Evolutionary conservation across 306 rosid species (phyloP).

Genomic region (Cyamopsis tetragonoloba): DNA sequence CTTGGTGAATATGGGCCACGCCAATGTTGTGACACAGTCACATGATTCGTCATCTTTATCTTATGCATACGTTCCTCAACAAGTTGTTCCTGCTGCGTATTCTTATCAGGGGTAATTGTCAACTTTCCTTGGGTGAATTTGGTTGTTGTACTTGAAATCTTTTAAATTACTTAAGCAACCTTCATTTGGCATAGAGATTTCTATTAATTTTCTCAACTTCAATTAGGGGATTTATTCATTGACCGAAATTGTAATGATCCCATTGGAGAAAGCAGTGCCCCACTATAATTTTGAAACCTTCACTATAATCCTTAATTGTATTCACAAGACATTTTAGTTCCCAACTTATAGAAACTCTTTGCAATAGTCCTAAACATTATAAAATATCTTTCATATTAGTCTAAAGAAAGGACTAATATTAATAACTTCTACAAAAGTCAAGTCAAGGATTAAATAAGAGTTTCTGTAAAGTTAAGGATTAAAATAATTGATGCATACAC

Average conservation of each 20-base stretch:
- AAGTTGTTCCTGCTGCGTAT: conserved; percentile 3
- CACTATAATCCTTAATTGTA: too few species aligned
- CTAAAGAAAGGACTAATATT: too few species aligned
- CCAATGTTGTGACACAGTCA: conserved; percentile 13
- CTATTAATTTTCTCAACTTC: neutral
- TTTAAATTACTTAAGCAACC: conserved; percentile 12
- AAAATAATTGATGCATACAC: too few species aligned
- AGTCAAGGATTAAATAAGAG: too few species aligned
- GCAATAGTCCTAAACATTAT: too few species aligned
- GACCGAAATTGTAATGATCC: neutral
- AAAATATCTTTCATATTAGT: too few species aligned
- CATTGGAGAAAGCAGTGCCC: neutral
- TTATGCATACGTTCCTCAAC: conserved; percentile 18
- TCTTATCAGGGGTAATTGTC: conserved; percentile 31
- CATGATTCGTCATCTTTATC: conserved; percentile 10
- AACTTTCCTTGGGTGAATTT: conserved; percentile 5
- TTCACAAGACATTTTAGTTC: too few species aligned
- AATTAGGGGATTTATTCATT: neutral
- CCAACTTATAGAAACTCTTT: too few species aligned
- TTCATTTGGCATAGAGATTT: neutral
- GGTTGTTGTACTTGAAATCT: neutral
- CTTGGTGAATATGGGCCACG: neutral
- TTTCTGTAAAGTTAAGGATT: too few species aligned
- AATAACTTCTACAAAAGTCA: too few species aligned
- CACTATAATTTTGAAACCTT: neutral